Evolutionary conservation across 164 flowering plant species (phyloP), one percentile per base, ranked within the genome.

Genomic region (Magnolia changhungtana): DNA sequence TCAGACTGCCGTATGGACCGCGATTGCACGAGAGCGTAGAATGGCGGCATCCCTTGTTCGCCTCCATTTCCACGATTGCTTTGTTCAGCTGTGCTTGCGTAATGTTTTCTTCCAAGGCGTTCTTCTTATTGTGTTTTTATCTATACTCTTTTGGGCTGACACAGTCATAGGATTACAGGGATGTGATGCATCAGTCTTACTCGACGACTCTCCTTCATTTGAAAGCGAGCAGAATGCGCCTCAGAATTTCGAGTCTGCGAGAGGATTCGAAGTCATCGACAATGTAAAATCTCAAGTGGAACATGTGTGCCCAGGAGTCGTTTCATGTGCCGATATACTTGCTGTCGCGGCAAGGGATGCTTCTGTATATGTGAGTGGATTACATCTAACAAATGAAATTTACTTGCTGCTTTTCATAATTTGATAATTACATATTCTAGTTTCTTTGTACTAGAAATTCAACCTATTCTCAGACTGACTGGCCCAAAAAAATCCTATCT

Each of bases 241-340:
- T 2, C 74, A 79, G 8, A 85, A 83, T 63, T 77, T 77, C 49
- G 71, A 69, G 4, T 79, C 81, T 50, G 80, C 82, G 4, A 74
- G 82, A 77, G 87, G 84, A 9, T 85, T 75, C 45, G 81, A 79
- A 67, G 79, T 85, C 29, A 81, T 82, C 59, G 87, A 85, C 63
- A 75, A 61, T 27, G 85, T 79, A 18, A 85, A 85, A 69, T 74
- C 85, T 21, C 76, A 72, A 29, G 76, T 85, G 7, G 87, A 85
- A 63, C 37, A 73, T 7, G 18, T 72, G 4, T 85, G 85, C 66
- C 73, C 67, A 23, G 82, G 84, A 11, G 75, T 79, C 4, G 87
- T 85, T 6, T 85, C 87, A 4, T 85, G 87, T 76, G 85, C 87
- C 8, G 85, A 85, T 72, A 79, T 82, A 19, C 50, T 80, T 13